phyloP scores from a whole-genome alignment of 176 grass and related monocot species.

The Oryza coarctata region DNA sequence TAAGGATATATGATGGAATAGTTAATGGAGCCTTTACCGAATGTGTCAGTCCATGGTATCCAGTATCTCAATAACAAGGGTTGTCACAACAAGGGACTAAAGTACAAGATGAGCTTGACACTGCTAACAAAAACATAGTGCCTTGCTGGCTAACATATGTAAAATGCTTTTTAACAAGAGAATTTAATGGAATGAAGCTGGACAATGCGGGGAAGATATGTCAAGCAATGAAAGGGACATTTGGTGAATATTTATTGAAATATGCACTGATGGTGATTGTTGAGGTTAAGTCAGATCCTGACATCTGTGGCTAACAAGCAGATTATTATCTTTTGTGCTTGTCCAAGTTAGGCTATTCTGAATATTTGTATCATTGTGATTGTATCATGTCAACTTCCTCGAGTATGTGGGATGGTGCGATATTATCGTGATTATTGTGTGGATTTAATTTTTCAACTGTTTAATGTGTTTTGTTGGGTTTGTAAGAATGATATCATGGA shows the following conservation, averaged over 20 bases:
- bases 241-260: background rate
- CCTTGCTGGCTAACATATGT: background rate
- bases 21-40: background rate
- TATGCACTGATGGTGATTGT: background rate
- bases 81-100: background rate
- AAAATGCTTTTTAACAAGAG: background rate
- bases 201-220: background rate
- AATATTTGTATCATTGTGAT: background rate
- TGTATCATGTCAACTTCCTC: background rate
- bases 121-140: background rate
- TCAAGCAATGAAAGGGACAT: constrained; percentile 4
- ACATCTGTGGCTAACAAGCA: background rate
- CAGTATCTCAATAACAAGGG: background rate
- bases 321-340: background rate
- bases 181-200: background rate
- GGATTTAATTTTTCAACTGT: background rate
- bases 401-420: background rate
- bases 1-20: background rate
- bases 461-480: background rate
- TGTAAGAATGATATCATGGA: background rate
- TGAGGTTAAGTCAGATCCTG: background rate
- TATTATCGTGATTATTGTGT: background rate
- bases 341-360: background rate
- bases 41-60: background rate
- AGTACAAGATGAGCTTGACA: background rate